Percentiles rank a stretch among this genome's conserved stretches.
Evolutionary conservation across 2,329 filamentous ascomycete species (phyloP).

Genomic region (Nothophoma quercina): DNA sequence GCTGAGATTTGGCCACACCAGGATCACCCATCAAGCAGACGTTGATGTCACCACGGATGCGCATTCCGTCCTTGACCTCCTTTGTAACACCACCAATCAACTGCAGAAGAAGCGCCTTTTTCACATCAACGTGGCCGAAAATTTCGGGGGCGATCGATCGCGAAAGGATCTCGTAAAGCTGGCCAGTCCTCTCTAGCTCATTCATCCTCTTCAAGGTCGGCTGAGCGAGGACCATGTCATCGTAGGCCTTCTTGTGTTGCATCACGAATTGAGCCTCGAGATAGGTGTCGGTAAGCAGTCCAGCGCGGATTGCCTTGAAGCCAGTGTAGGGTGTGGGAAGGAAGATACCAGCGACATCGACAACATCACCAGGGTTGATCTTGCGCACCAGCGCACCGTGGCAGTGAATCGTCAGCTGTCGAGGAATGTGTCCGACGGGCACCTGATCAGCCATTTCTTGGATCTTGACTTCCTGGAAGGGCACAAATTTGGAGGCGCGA

Average conservation of each 20-base stretch:
- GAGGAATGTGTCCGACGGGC: constrained; percentile 94
- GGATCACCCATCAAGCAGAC: constrained; percentile 99
- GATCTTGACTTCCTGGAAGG: constrained; percentile 98
- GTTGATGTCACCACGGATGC: constrained; percentile 98
- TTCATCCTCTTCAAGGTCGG: constrained; percentile 84
- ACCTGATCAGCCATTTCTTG: constrained; percentile 99
- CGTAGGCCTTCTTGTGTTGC: constrained; percentile 98
- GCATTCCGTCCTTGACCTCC: constrained; percentile 97
- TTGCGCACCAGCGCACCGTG: constrained; percentile 85
- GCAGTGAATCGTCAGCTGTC: constrained; percentile 87
- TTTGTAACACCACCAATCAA: constrained; percentile 96
- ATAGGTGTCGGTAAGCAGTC: constrained; percentile 96
- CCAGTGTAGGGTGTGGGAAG: constrained; percentile 98
- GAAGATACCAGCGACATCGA: constrained; percentile 95
- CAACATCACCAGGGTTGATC: constrained; percentile 91
- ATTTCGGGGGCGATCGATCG: constrained; percentile 98
- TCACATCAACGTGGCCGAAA: constrained; percentile 94
- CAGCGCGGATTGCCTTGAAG: constrained; percentile 95
- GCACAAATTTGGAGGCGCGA: constrained; percentile 94
- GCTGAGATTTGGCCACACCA: constrained; percentile 98
- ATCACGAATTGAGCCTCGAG: constrained; percentile 91
- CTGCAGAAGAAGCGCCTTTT: constrained; percentile 94
- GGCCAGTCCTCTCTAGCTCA: constrained; percentile 81
- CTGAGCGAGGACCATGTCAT: constrained; percentile 85
- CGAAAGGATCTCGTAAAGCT: constrained; percentile 94